These are phyloP conservation scores for Buxus sempervirens DNA, from an alignment of 164 flowering plant genomes.

Conservation along the genomic window DNA sequence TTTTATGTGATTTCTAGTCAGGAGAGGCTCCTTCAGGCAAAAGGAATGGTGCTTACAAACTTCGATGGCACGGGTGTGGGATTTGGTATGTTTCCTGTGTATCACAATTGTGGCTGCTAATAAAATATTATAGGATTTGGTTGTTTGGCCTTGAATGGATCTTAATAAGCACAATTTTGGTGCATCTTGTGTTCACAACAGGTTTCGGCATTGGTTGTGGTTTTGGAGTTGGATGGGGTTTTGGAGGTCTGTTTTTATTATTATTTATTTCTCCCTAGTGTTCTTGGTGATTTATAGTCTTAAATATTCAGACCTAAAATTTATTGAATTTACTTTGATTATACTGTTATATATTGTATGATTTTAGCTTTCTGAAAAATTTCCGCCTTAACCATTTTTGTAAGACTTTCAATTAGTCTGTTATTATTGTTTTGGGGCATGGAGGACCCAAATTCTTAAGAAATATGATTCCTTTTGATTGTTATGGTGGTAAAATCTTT, in stretches of 20 bases:
- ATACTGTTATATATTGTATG: not conserved
- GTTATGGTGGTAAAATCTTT: not conserved
- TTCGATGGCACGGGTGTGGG: conserved; percentile 90
- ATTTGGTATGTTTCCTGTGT: conserved; percentile 41
- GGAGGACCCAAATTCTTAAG: not conserved
- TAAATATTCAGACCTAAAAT: not conserved
- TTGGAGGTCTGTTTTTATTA: conserved; percentile 65
- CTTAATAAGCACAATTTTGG: not conserved
- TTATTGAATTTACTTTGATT: not conserved
- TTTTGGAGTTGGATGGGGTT: conserved; percentile 92
- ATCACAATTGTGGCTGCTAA: not conserved
- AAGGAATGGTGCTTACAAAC: conserved; percentile 54
- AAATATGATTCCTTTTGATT: too few species aligned
- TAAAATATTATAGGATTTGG: not conserved
- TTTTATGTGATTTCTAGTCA: not conserved
- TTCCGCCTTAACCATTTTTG: not conserved
- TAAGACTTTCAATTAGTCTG: not conserved
- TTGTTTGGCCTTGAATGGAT: not conserved
- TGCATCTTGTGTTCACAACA: conserved; percentile 13
- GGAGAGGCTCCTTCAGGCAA: not conserved
- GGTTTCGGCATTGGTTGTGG: conserved; percentile 91
- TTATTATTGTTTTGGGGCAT: not conserved
- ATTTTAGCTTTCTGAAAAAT: not conserved
- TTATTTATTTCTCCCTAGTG: not conserved
- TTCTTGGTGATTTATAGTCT: not conserved